Evolutionary conservation across 495 filamentous ascomycete genomes (phyloP).

Genomic region (Pyrenopolyporus hunteri): DNA sequence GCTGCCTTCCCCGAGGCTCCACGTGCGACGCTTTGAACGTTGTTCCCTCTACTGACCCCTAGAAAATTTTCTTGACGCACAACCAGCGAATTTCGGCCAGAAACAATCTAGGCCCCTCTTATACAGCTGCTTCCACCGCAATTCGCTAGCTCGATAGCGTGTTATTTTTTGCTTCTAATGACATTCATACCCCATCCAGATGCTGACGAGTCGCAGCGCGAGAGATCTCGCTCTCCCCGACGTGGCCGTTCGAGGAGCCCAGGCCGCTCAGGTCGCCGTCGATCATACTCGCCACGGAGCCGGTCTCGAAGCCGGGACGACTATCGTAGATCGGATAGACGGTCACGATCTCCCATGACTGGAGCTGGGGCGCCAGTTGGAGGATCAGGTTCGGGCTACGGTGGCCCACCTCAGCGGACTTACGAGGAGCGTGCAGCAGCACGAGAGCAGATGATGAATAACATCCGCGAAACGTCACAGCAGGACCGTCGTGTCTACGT

Average conservation of each 20-base stretch:
- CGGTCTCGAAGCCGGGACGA: constrained; percentile 92
- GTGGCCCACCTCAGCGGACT: constrained; percentile 70
- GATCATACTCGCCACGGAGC: constrained; percentile 92
- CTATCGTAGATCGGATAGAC: constrained; percentile 69
- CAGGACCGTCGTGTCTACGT: constrained; percentile 99
- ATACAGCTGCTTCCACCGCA: background rate
- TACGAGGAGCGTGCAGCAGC: constrained; percentile 84
- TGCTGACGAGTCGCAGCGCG: constrained; percentile 72
- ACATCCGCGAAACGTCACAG: constrained; percentile 89
- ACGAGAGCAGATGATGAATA: constrained; percentile 95
- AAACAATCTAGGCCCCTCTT: background rate
- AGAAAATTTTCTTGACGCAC: background rate
- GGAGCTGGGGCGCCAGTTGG: constrained; percentile 71
- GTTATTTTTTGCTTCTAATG: constrained; percentile 23
- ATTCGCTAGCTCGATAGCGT: background rate
- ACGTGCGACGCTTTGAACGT: constrained; percentile 8
- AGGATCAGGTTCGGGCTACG: constrained; percentile 61
- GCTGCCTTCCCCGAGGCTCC: constrained; percentile 11
- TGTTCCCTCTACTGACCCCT: background rate
- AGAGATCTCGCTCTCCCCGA: constrained; percentile 92
- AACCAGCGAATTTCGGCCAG: background rate
- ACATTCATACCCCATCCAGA: constrained; percentile 41
- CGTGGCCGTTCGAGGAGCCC: constrained; percentile 70
- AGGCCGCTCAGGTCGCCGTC: constrained; percentile 65
- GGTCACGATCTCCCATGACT: constrained; percentile 85